Evolutionary conservation across 257 asterid genomes (phyloP), one percentile per base, ranked within the genome.

Genomic region (Cynanchum wilfordii): DNA sequence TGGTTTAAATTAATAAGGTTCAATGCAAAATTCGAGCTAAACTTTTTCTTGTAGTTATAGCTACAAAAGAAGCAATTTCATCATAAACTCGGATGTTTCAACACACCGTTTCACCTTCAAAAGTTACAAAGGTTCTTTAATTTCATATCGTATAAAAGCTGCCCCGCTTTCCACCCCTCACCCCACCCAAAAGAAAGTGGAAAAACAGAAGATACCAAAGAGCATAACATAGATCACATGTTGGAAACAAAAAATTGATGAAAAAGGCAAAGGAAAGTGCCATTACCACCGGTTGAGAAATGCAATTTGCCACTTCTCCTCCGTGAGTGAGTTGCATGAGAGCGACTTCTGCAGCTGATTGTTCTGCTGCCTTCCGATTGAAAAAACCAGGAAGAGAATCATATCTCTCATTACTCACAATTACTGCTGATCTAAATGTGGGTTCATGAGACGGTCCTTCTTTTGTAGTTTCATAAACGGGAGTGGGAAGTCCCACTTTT

Each of bases 331-430:
- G 87, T 77, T 86, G 86, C 74, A 85, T 22, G 33, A 95, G 96
- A 78, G 99, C 99, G 68, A 92, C 95, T 89, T 95, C 99, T 56
- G 99, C 99, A 74, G 99, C 98, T 22, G 99, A 95, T 78, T 95
- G 99, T 82, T 95, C 99, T 1, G 99, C 97, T 25, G 96, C 93
- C 82, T 95, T 95, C 75, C 97, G 96, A 75, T 90, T 90, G 83
- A 81, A 87, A 79, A 95, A 95, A 68, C 97, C 97, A 25, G 95
- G 91, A 33, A 95, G 89, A 78, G 99, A 95, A 81, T 95, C 95
- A 78, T 91, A 92, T 79, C 94, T 87, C 44, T 72, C 78, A 60
- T 87, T 50, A 44, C 84, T 80, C 69, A 92, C 84, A 27, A 81
- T 82, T n/a, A 95, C 99, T 44, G 96, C 79, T 44, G 97, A 92